Percentiles rank a stretch among this genome's conserved stretches.
phyloP scores from a whole-genome alignment of 768 basidiomycete genomes.

The Tephrocybe rancida region DNA sequence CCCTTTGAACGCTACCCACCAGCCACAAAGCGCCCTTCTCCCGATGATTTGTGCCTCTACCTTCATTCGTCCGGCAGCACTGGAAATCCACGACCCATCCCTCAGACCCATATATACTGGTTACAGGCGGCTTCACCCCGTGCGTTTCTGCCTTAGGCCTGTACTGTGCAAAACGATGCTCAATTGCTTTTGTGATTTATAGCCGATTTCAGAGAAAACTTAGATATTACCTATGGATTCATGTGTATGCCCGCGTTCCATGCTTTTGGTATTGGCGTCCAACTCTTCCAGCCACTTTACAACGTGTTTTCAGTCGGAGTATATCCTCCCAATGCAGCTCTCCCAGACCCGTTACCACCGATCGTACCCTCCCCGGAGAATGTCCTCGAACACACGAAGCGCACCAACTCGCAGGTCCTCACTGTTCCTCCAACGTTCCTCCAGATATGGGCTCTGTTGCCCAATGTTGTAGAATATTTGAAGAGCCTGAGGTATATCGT shows the following conservation, averaged over 20 bases:
- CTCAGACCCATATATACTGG: constrained; percentile 24
- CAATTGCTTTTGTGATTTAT: neutral
- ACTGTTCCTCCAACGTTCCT: constrained; percentile 39
- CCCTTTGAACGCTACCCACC: constrained; percentile 12
- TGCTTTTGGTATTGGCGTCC: constrained; percentile 29
- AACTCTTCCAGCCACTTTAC: constrained; percentile 32
- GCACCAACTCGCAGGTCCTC: constrained; percentile 28
- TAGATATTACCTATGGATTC: neutral
- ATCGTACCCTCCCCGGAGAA: constrained; percentile 40
- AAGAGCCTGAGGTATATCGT: constrained; percentile 14
- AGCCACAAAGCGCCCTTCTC: constrained; percentile 4
- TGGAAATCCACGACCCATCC: constrained; percentile 40
- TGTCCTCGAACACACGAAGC: constrained; percentile 34
- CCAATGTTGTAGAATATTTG: constrained; percentile 19
- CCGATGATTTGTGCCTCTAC: constrained; percentile 23
- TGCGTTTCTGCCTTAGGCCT: constrained; percentile 15
- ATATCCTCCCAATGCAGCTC: constrained; percentile 31
- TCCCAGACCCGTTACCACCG: constrained; percentile 26
- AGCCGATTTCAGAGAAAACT: neutral
- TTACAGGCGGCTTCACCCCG: constrained; percentile 23
- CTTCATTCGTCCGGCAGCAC: constrained; percentile 44
- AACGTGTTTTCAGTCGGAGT: constrained; percentile 25
- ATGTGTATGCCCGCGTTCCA: constrained; percentile 43
- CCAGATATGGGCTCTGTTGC: constrained; percentile 34
- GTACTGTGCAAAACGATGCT: neutral